These are phyloP conservation scores for Nepenthes gracilis DNA, from an alignment of 148 eudicot genomes.

Conservation along the genomic window DNA sequence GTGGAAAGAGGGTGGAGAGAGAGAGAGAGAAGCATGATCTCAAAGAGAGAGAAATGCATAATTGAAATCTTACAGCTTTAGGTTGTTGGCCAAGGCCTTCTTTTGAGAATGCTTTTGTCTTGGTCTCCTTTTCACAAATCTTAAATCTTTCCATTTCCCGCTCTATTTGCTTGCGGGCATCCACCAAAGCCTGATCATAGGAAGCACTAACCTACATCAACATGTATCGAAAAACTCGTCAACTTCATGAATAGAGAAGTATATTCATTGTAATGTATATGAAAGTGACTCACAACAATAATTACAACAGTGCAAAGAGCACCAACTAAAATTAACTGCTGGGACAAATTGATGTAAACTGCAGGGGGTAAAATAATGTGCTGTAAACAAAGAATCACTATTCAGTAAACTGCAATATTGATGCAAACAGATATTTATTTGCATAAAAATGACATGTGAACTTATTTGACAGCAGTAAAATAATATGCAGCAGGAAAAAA, in stretches of 20 bases:
- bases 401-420: too few species aligned
- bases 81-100: slow-evolving; percentile 99
- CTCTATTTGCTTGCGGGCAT: slow-evolving; percentile 91
- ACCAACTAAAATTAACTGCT: too few species aligned
- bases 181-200: slow-evolving; percentile 99
- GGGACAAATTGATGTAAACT: too few species aligned
- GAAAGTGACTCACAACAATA: background rate
- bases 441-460: too few species aligned
- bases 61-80: slow-evolving; percentile 61
- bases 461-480: too few species aligned
- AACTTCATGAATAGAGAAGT: slow-evolving; percentile 16
- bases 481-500: too few species aligned
- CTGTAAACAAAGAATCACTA: too few species aligned
- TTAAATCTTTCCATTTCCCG: slow-evolving; percentile 99
- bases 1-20: too few species aligned
- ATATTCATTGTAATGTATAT: background rate
- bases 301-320: too few species aligned
- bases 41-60: background rate
- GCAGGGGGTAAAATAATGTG: too few species aligned
- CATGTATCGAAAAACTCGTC: slow-evolving; percentile 37
- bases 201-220: slow-evolving; percentile 99
- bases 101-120: slow-evolving; percentile 98
- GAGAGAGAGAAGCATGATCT: too few species aligned
- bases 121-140: slow-evolving; percentile 98
- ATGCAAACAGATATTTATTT: too few species aligned